A percentile compares a stretch with the other conserved stretches of the same genome.
Evolutionary conservation across 2,329 filamentous ascomycete species (phyloP).

Genomic region (Cercospora janseana): DNA sequence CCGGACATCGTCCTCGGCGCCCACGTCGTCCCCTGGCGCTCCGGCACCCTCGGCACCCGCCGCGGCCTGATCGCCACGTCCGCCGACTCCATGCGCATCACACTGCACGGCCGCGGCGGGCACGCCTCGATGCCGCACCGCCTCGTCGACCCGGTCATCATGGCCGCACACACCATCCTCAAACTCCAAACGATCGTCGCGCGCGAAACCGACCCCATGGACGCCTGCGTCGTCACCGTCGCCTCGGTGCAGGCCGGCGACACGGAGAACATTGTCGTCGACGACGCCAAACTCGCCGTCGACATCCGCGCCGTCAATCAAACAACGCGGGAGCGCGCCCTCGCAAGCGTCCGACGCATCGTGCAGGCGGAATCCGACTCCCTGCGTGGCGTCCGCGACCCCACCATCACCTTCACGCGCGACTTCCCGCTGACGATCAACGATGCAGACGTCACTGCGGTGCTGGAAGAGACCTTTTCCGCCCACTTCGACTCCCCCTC

Average conservation of each 20-base stretch:
- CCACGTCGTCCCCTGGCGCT: constrained; percentile 53
- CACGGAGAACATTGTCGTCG: constrained; percentile 60
- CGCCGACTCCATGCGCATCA: constrained; percentile 48
- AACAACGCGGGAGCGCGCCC: constrained; percentile 48
- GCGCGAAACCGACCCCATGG: constrained; percentile 53
- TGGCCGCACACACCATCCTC: constrained; percentile 56
- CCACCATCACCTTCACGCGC: constrained; percentile 44
- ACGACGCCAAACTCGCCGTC: constrained; percentile 54
- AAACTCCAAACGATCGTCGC: constrained; percentile 60
- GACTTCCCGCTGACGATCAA: constrained; percentile 55
- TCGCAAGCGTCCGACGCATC: constrained; percentile 52
- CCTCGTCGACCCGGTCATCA: constrained; percentile 58
- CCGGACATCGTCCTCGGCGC: constrained; percentile 58
- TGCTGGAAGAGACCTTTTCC: constrained; percentile 47
- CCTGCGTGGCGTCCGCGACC: constrained; percentile 45
- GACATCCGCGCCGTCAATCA: constrained; percentile 53
- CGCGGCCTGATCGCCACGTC: constrained; percentile 44
- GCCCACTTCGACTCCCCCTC: constrained; percentile 43
- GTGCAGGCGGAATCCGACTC: constrained; percentile 56
- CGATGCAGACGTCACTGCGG: constrained; percentile 45
- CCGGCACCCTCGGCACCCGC: constrained; percentile 44
- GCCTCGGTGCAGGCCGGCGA: constrained; percentile 59
- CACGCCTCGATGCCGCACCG: constrained; percentile 58
- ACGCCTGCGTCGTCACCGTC: constrained; percentile 59
- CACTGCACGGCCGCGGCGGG: constrained; percentile 58